Evolutionary conservation across 139 green algal species (phyloP).

Genomic region (Medakamo hakoo): DNA sequence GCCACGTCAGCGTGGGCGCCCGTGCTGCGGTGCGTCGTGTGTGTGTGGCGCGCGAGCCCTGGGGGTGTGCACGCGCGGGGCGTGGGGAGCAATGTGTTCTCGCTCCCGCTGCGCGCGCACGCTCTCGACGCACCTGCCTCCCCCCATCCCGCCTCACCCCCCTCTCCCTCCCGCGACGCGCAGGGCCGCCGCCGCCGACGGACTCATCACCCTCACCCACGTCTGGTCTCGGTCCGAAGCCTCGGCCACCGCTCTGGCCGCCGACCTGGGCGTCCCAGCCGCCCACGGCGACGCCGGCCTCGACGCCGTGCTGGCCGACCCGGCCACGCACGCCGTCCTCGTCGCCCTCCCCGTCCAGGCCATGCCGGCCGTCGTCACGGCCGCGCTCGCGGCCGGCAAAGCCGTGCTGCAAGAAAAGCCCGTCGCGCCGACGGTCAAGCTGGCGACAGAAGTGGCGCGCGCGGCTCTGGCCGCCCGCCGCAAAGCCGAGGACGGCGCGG

Average conservation of each 20-base stretch:
- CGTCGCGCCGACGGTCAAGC: constrained; percentile 5
- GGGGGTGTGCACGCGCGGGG: too few species aligned
- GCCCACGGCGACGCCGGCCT: neutral
- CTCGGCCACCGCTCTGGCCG: neutral
- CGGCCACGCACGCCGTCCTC: neutral
- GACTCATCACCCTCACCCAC: neutral
- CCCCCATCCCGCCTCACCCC: neutral
- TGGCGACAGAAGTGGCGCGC: neutral
- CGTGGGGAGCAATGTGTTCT: too few species aligned
- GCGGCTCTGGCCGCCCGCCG: neutral
- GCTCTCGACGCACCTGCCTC: too few species aligned
- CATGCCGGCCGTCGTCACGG: neutral
- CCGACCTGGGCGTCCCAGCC: neutral
- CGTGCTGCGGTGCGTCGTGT: too few species aligned
- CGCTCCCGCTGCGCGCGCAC: too few species aligned
- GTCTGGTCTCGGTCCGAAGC: neutral
- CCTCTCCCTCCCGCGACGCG: too few species aligned
- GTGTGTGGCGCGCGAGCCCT: too few species aligned
- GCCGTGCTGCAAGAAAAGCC: constrained; percentile 41
- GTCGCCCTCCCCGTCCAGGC: neutral
- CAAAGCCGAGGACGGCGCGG: constrained; percentile 6
- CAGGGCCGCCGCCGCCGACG: neutral
- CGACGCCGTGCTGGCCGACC: neutral
- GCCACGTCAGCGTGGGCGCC: too few species aligned
- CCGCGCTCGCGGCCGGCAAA: constrained; percentile 20